Conservation (phyloP, 2,329 filamentous ascomycete species). For the Xylariaceae sp. region DNA sequence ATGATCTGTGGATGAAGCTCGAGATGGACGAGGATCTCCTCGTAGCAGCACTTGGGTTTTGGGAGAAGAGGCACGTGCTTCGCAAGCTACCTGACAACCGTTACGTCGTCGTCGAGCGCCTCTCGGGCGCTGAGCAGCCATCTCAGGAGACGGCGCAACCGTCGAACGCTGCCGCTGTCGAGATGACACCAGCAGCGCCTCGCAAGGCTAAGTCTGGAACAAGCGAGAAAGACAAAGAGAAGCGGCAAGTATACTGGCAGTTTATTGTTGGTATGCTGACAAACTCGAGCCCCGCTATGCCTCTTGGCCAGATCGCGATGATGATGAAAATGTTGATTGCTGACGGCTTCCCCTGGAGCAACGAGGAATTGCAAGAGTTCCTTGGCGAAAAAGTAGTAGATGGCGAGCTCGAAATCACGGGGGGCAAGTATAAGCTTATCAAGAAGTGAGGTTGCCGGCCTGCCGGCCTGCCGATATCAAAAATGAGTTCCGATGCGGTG, state of each 20-base stretch:
- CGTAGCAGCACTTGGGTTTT: conserved; percentile 68
- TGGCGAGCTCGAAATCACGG: conserved; percentile 68
- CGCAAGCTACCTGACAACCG: conserved; percentile 55
- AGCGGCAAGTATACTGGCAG: conserved; percentile 75
- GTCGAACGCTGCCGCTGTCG: conserved; percentile 22
- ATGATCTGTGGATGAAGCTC: conserved; percentile 57
- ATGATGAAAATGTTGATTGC: conserved; percentile 93
- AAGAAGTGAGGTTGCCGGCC: conserved; percentile 52
- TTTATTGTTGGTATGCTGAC: conserved; percentile 96
- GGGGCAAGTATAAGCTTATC: conserved; percentile 69
- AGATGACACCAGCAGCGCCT: conserved; percentile 43
- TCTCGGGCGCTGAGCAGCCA: conserved; percentile 46
- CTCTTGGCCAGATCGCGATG: conserved; percentile 79
- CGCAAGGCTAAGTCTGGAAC: conserved; percentile 55
- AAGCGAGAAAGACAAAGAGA: conserved; percentile 65
- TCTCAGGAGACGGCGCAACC: conserved; percentile 25
- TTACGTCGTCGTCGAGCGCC: conserved; percentile 70
- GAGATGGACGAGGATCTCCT: conserved; percentile 77
- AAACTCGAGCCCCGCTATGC: conserved; percentile 81
- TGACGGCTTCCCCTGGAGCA: conserved; percentile 86
- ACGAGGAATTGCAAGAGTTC: conserved; percentile 84
- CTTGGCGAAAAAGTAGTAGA: conserved; percentile 75
- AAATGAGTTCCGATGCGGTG: neutral
- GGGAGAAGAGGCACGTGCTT: conserved; percentile 70
- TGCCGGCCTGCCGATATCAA: conserved; percentile 8